Conservation (phyloP, 169 alveolate species). For the Sarcocystis neurona region DNA sequence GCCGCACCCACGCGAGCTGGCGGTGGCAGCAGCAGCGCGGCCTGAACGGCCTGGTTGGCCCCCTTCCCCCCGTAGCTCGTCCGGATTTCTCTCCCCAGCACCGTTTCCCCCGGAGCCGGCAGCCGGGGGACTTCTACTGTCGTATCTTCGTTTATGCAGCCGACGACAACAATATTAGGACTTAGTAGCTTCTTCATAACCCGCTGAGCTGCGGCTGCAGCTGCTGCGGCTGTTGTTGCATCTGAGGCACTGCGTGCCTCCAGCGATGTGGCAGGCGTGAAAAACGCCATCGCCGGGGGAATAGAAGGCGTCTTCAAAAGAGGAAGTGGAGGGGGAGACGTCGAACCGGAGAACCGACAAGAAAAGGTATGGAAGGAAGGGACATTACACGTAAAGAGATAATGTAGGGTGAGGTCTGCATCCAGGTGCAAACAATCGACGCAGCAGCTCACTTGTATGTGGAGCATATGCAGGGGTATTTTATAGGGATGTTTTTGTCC, state of each 20-base stretch:
- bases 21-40: constrained; percentile 52
- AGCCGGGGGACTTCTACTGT: constrained; percentile 44
- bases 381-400: too few species aligned
- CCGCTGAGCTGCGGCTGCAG: background rate
- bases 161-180: constrained; percentile 60
- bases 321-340: too few species aligned
- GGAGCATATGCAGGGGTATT: too few species aligned
- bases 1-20: background rate
- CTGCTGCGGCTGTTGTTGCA: background rate
- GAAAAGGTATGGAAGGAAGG: too few species aligned
- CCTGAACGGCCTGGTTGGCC: constrained; percentile 70
- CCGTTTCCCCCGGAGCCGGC: constrained; percentile 68
- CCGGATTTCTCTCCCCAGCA: constrained; percentile 34
- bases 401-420: too few species aligned
- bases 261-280: constrained; percentile 24
- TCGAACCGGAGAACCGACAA: too few species aligned
- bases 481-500: too few species aligned
- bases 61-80: constrained; percentile 68
- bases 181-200: constrained; percentile 19
- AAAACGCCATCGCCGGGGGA: background rate
- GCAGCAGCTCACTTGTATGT: too few species aligned
- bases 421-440: too few species aligned
- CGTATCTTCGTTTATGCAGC: constrained; percentile 58
- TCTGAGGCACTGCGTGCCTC: constrained; percentile 15
- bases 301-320: too few species aligned